Evolutionary conservation across 2,329 filamentous ascomycete species (phyloP).

Genomic region (Metarhizium brunneum): DNA sequence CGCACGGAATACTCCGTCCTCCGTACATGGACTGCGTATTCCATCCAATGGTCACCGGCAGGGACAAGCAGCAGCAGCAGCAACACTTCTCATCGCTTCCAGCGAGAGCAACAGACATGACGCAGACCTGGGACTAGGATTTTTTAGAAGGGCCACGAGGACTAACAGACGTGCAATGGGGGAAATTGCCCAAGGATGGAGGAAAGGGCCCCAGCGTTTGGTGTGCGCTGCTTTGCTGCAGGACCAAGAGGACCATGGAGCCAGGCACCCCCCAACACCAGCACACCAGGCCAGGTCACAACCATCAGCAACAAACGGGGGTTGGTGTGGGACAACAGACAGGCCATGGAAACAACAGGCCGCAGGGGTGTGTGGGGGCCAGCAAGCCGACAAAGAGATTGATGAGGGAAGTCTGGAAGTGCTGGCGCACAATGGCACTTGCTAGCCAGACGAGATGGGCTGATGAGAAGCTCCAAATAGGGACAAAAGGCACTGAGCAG

Average conservation of each 20-base stretch:
- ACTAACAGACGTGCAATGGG: background rate
- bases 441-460: background rate
- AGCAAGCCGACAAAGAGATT: slow-evolving; percentile 1
- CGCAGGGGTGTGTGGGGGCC: slow-evolving; percentile 5
- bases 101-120: background rate
- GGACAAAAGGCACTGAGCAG: background rate
- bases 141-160: background rate
- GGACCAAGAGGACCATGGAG: background rate
- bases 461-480: background rate
- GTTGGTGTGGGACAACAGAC: slow-evolving; percentile 7
- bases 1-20: background rate
- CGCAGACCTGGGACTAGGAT: background rate
- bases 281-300: background rate
- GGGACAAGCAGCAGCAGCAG: background rate
- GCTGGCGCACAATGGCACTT: background rate
- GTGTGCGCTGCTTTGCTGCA: background rate
- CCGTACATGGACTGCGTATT: background rate
- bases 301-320: slow-evolving; percentile 3
- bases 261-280: no score
- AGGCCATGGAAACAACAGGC: background rate
- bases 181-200: slow-evolving; percentile 7
- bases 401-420: background rate
- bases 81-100: background rate
- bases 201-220: slow-evolving; percentile 7
- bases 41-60: background rate